A percentile compares a stretch with the other conserved stretches of the same genome.
Evolutionary conservation across 2,329 filamentous ascomycete species (phyloP).

Genomic region (Orbilia blumenaviensis): DNA sequence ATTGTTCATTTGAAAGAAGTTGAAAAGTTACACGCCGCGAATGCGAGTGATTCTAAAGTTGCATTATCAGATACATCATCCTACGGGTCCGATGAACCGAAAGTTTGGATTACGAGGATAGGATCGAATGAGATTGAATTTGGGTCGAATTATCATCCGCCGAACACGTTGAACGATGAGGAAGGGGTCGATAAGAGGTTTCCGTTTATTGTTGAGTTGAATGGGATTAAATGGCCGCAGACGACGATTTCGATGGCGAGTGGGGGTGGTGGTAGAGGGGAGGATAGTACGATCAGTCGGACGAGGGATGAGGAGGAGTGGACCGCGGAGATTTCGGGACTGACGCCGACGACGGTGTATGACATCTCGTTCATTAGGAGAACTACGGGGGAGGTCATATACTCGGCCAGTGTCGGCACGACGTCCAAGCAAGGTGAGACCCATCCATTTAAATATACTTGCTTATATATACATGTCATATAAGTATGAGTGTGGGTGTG

Average conservation of each 20-base stretch:
- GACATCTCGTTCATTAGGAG: slow-evolving; percentile 58
- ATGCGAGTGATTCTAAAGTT: slow-evolving; percentile 64
- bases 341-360: slow-evolving; percentile 58
- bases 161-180: slow-evolving; percentile 47
- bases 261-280: slow-evolving; percentile 40
- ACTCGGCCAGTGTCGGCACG: slow-evolving; percentile 57
- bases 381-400: slow-evolving; percentile 55
- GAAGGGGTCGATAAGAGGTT: slow-evolving; percentile 65
- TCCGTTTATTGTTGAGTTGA: slow-evolving; percentile 67
- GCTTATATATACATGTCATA: too few species aligned
- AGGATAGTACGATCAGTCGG: slow-evolving; percentile 54
- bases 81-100: slow-evolving; percentile 63
- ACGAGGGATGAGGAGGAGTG: slow-evolving; percentile 56
- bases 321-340: slow-evolving; percentile 57
- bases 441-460: not conserved
- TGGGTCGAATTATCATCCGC: slow-evolving; percentile 61
- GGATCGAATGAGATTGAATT: slow-evolving; percentile 66
- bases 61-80: slow-evolving; percentile 57
- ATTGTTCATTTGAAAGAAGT: slow-evolving; percentile 68
- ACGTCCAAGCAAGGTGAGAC: slow-evolving; percentile 57
- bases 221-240: slow-evolving; percentile 68
- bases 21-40: slow-evolving; percentile 65
- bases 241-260: slow-evolving; percentile 62
- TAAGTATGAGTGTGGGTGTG: too few species aligned
- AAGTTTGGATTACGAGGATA: slow-evolving; percentile 67